A percentile compares a stretch with the other conserved stretches of the same genome.
Conservation (phyloP, 176 grass and related monocot genomes). For the Phragmites australis region DNA sequence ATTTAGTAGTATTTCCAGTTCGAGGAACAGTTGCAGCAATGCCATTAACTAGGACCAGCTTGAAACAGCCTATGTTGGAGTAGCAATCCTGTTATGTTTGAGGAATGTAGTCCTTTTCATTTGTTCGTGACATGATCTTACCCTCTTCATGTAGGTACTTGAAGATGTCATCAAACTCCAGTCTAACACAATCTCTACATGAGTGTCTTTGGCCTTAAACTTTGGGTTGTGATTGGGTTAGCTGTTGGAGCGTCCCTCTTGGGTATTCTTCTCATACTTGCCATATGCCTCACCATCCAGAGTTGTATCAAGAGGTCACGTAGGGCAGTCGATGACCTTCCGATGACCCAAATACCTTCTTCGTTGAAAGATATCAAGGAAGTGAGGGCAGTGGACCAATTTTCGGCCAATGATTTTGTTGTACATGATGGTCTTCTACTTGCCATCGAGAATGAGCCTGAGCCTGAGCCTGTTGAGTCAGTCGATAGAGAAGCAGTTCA, state of each 20-base stretch:
- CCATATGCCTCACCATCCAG: constrained; percentile 65
- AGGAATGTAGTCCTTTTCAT: not conserved
- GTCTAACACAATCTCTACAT: constrained; percentile 79
- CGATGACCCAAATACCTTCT: constrained; percentile 65
- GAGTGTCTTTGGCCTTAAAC: constrained; percentile 78
- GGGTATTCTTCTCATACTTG: constrained; percentile 66
- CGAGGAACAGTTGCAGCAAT: not conserved
- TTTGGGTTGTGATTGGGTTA: constrained; percentile 94
- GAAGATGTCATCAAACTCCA: constrained; percentile 77
- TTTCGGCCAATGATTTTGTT: constrained; percentile 57
- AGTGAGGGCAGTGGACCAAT: constrained; percentile 60
- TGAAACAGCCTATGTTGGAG: not conserved
- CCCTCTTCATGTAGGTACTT: constrained; percentile 43
- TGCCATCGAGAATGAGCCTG: constrained; percentile 46
- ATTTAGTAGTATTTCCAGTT: not conserved
- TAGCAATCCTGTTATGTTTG: not conserved
- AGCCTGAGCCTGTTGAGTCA: constrained; percentile 51
- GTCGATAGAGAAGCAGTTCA: constrained; percentile 56
- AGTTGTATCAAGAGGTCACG: constrained; percentile 51
- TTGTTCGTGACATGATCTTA: constrained; percentile 6
- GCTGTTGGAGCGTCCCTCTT: constrained; percentile 75
- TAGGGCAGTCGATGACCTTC: constrained; percentile 53
- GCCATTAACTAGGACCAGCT: not conserved
- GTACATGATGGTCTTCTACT: constrained; percentile 67
- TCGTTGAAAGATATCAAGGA: constrained; percentile 90